A percentile compares a stretch with the other conserved stretches of the same genome.
Evolutionary conservation across 2,329 filamentous ascomycete species (phyloP).

Genomic region (Atkinsonella hypoxylon): DNA sequence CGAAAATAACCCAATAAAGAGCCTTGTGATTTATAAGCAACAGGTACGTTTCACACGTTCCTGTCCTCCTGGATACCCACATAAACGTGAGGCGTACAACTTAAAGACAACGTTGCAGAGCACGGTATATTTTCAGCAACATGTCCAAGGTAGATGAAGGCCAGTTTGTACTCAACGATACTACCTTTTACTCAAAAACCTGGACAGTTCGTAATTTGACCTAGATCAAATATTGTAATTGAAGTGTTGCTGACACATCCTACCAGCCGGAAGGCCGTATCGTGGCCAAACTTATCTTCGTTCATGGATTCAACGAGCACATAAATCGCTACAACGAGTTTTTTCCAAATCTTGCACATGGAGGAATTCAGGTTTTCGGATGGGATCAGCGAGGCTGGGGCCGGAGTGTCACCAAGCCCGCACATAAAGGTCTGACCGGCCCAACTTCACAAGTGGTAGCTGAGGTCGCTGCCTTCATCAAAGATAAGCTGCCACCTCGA

Average conservation of each 20-base stretch:
- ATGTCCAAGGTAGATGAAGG: slow-evolving; percentile 37
- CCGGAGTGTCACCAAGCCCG: slow-evolving; percentile 47
- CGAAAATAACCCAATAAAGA: too few relatives aligned
- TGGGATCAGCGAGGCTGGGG: slow-evolving; percentile 92
- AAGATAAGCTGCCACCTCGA: slow-evolving; percentile 38
- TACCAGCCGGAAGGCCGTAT: slow-evolving; percentile 40
- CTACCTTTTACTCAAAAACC: slow-evolving; percentile 42
- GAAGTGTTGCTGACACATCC: neutral
- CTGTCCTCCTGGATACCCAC: too few relatives aligned
- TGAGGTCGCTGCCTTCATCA: slow-evolving; percentile 69
- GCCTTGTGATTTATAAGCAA: too few relatives aligned
- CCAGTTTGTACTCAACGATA: slow-evolving; percentile 32
- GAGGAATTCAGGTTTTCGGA: slow-evolving; percentile 62
- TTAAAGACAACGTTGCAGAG: neutral
- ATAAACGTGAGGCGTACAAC: neutral
- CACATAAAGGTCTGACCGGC: slow-evolving; percentile 61
- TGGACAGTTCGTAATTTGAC: slow-evolving; percentile 37
- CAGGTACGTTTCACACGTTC: too few relatives aligned
- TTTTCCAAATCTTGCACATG: slow-evolving; percentile 56
- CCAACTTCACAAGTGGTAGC: slow-evolving; percentile 59
- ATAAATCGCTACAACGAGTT: slow-evolving; percentile 64
- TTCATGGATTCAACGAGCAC: slow-evolving; percentile 89
- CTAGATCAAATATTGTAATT: too few relatives aligned
- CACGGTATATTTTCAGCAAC: neutral
- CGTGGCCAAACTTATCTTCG: slow-evolving; percentile 63